These are phyloP conservation scores for Akanthomyces uredinophilus DNA, from an alignment of 2,329 filamentous ascomycete genomes.

Conservation along the genomic window DNA sequence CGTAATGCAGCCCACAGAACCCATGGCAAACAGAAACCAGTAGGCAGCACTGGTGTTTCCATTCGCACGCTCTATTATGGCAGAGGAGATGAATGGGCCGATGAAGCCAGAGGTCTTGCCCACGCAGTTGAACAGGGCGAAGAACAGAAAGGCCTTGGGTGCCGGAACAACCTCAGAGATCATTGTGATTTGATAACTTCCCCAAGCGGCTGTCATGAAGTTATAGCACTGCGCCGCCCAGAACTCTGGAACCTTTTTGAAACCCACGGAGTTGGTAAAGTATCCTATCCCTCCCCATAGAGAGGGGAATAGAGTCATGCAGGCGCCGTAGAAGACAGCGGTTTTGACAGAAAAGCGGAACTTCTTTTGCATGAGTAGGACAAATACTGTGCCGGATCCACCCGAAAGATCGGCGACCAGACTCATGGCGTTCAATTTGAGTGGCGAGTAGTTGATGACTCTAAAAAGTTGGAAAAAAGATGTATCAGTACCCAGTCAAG, in stretches of 20 bases:
- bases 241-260: slow-evolving; percentile 19
- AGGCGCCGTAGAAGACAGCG: slow-evolving; percentile 20
- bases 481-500: background rate
- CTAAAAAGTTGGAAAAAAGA: background rate
- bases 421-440: slow-evolving; percentile 19
- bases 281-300: slow-evolving; percentile 21
- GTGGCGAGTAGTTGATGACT: slow-evolving; percentile 20
- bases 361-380: slow-evolving; percentile 18
- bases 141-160: slow-evolving; percentile 22
- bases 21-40: slow-evolving; percentile 21
- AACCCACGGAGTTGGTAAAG: slow-evolving; percentile 18
- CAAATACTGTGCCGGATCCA: slow-evolving; percentile 19
- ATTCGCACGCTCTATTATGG: slow-evolving; percentile 19
- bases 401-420: slow-evolving; percentile 18
- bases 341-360: slow-evolving; percentile 20
- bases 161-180: slow-evolving; percentile 22
- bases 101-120: slow-evolving; percentile 23
- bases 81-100: slow-evolving; percentile 22
- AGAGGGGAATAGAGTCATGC: slow-evolving; percentile 19
- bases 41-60: slow-evolving; percentile 18
- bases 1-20: slow-evolving; percentile 15
- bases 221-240: slow-evolving; percentile 17
- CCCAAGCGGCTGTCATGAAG: slow-evolving; percentile 18
- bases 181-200: slow-evolving; percentile 20
- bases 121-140: slow-evolving; percentile 20